Percentiles rank a stretch among this genome's conserved stretches.
phyloP scores from a whole-genome alignment of 768 basidiomycete genomes.

The Saitozyma podzolica region DNA sequence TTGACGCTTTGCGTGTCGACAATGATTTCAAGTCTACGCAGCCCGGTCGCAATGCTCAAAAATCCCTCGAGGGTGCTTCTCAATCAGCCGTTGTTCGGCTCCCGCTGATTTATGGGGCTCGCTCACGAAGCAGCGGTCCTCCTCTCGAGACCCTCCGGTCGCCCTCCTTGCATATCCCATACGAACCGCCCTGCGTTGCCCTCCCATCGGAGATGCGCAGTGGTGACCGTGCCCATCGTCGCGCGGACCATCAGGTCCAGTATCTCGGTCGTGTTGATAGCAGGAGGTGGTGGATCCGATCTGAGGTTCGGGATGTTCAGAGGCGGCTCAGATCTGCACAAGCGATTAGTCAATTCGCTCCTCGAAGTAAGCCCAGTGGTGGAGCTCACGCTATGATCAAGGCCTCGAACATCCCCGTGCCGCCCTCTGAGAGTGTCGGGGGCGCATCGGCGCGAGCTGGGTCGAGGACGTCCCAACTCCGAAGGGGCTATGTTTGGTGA shows the following conservation, averaged over 20 bases:
- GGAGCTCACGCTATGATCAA: slow-evolving; percentile 14
- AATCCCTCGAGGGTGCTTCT: slow-evolving; percentile 12
- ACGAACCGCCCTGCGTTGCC: slow-evolving; percentile 11
- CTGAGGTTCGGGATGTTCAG: slow-evolving; percentile 3
- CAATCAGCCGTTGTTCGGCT: background rate
- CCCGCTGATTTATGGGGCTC: background rate
- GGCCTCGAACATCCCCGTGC: slow-evolving; percentile 15
- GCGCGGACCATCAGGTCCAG: slow-evolving; percentile 28
- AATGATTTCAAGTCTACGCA: slow-evolving; percentile 35
- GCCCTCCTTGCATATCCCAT: slow-evolving; percentile 13
- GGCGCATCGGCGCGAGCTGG: background rate
- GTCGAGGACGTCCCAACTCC: slow-evolving; percentile 20
- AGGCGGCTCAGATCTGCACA: slow-evolving; percentile 1
- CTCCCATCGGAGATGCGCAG: slow-evolving; percentile 28
- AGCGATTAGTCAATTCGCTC: background rate
- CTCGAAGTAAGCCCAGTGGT: background rate
- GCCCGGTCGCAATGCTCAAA: slow-evolving; percentile 29
- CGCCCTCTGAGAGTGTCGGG: slow-evolving; percentile 11
- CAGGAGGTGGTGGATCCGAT: background rate
- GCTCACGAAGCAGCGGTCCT: slow-evolving; percentile 21
- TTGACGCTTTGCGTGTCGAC: slow-evolving; percentile 23
- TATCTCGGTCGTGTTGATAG: slow-evolving; percentile 14
- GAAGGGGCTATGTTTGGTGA: slow-evolving; percentile 10
- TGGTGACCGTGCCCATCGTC: slow-evolving; percentile 32
- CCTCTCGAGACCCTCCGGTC: slow-evolving; percentile 20